Base-by-base conservation (phyloP, 495 filamentous ascomycete species). In the Xylaria grammica region DNA sequence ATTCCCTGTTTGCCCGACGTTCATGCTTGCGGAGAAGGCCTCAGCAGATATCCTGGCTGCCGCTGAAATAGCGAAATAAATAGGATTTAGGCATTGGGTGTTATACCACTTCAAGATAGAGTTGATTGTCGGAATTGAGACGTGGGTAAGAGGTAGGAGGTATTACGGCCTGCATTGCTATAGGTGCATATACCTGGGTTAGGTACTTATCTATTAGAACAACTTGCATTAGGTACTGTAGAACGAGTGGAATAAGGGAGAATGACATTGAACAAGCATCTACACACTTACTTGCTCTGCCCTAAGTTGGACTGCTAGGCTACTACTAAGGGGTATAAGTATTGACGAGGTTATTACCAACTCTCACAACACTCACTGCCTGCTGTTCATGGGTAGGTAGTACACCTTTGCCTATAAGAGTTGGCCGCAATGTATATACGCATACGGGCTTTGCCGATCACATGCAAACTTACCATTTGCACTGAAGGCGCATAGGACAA, bases 1-100 rank as follows among this genome's bases (percentile, higher is more conserved):
- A n/a, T 90, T 86, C 46, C 82, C 85, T n/a, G 79, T 78, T 24
- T 71, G 84, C 44, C 81, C 87, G 4, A 86, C 86, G 1, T 88
- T 89, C 69, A 87, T 89, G 81, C 67, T 89, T 26, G 82, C 81
- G 49, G 84, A 86, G 68, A 89, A 89, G 79, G 87, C 87, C 1
- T 80, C 85, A 0, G 86, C 85, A 52, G 85, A 86, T 24, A 87
- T 89, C 44, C 63, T 86, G 40, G 76, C 71, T 4, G 83, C 91
- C 69, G 89, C 73, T 1, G 71, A 68, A 67, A 52, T 27, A 20
- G 56, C 20, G 9, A 29, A 36, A 36, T 59, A n/a, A 34, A n/a
- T 17, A 34, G 42, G 29, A 5, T 17, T 32, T 11, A 17, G 9
- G 36, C 13, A 36, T 36, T 36, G 32, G 11, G 4, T 36, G 32